phyloP scores from a whole-genome alignment of 1,284 basidiomycete species.

The Cutaneotrichosporon dermatis region DNA sequence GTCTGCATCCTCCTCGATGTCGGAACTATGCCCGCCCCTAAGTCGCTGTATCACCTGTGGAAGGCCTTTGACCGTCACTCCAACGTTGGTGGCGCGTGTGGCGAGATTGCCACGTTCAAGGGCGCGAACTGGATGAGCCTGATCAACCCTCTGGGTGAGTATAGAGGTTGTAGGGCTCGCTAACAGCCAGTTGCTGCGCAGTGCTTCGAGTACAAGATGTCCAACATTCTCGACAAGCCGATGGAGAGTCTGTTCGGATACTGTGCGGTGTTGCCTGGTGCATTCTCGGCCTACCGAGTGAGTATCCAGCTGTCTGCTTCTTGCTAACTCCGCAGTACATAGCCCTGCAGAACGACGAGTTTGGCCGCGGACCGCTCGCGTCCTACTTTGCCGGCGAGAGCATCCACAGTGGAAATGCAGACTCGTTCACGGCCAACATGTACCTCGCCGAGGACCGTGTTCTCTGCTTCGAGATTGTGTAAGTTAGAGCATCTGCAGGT shows the following conservation, averaged over 20 bases:
- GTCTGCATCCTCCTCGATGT: conserved; percentile 68
- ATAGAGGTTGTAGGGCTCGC: not conserved
- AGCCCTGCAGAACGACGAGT: conserved; percentile 69
- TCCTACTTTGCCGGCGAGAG: conserved; percentile 98
- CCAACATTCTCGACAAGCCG: conserved; percentile 90
- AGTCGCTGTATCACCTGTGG: conserved; percentile 83
- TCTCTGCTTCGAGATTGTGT: conserved; percentile 89
- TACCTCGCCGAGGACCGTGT: conserved; percentile 65
- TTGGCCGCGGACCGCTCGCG: conserved; percentile 80
- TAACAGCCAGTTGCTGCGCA: conserved; percentile 72
- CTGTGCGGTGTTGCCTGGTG: conserved; percentile 72
- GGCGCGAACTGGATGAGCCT: conserved; percentile 77
- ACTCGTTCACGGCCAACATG: conserved; percentile 81
- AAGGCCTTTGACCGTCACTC: conserved; percentile 90
- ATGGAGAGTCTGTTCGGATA: conserved; percentile 91
- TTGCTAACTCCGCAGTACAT: conserved; percentile 32
- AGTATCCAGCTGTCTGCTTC: conserved; percentile 2
- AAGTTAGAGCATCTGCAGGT: conserved; percentile 13
- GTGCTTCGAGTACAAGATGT: conserved; percentile 86
- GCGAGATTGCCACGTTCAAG: conserved; percentile 90
- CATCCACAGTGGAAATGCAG: conserved; percentile 80
- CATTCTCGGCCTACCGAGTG: conserved; percentile 78
- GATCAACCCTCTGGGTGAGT: conserved; percentile 74
- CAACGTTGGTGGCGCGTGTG: conserved; percentile 89
- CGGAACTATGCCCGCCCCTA: conserved; percentile 78